phyloP scores from a whole-genome alignment of 306 rosid species.

The Mimosa bimucronata region DNA sequence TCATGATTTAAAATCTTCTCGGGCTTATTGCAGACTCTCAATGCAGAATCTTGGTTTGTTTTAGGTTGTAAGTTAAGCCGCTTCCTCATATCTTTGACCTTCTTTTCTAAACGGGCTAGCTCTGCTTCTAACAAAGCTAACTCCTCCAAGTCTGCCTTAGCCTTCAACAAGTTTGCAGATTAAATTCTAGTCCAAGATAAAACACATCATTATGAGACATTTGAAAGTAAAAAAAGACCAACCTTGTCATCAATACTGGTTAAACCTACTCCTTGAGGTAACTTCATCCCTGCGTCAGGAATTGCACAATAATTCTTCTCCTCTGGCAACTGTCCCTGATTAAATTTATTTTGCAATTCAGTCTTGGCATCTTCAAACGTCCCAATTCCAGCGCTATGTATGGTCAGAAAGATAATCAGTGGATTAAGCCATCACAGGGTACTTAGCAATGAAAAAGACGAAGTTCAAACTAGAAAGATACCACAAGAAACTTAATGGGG shows the following conservation, averaged over 20 bases:
- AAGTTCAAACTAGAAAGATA: conserved; percentile 19
- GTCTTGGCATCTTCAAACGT: conserved; percentile 61
- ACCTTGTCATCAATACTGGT: conserved; percentile 54
- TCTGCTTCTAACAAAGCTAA: conserved; percentile 62
- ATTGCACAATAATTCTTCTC: conserved; percentile 65
- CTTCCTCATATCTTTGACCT: conserved; percentile 56
- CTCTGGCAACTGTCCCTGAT: conserved; percentile 67
- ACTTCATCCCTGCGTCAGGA: conserved; percentile 64
- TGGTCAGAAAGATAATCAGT: conserved; percentile 41
- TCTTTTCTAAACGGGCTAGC: conserved; percentile 58
- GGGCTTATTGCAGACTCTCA: no score
- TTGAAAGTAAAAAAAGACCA: conserved; percentile 34
- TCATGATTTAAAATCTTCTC: conserved; percentile 41
- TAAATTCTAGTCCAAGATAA: conserved; percentile 37
- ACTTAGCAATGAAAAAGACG: conserved; percentile 24
- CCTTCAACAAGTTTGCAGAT: conserved; percentile 53
- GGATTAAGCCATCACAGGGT: conserved; percentile 26
- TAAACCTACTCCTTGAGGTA: conserved; percentile 47
- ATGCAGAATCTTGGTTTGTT: conserved; percentile 34
- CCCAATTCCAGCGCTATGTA: conserved; percentile 68
- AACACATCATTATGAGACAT: conserved; percentile 11
- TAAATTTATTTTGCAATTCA: conserved; percentile 65
- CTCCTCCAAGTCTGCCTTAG: conserved; percentile 72
- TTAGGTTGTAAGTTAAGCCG: conserved; percentile 63
- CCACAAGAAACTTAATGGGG: conserved; percentile 5